Evolutionary conservation across 2,329 filamentous ascomycete species (phyloP).

Genomic region (Fusarium irregulare): DNA sequence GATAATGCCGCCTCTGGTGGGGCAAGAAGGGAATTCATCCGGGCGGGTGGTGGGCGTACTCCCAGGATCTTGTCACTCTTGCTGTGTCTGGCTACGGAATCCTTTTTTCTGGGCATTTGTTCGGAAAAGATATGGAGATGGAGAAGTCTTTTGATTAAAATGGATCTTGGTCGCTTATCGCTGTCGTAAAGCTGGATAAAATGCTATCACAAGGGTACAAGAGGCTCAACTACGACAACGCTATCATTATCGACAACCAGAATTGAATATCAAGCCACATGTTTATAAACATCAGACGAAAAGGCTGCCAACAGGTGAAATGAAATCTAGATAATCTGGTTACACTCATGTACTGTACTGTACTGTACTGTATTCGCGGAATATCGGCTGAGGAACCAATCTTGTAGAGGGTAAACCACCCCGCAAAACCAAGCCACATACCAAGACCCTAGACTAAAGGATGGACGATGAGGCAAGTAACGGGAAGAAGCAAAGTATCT

Average conservation of each 20-base stretch:
- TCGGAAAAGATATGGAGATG: background rate
- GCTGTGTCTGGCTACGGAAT: background rate
- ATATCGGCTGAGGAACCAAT: constrained; percentile 19
- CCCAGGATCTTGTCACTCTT: background rate
- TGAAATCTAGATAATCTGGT: background rate
- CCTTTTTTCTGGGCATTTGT: background rate
- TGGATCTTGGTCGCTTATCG: constrained; percentile 32
- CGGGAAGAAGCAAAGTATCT: constrained; percentile 24
- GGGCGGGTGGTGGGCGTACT: constrained; percentile 37
- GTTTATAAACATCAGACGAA: background rate
- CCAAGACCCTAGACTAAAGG: background rate
- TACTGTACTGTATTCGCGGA: background rate
- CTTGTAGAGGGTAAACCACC: constrained; percentile 22
- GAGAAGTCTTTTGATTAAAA: constrained; percentile 5
- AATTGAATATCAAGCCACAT: background rate
- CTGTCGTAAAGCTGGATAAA: background rate
- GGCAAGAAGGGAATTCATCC: constrained; percentile 43
- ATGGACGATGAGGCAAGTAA: background rate
- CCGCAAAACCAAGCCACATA: constrained; percentile 26
- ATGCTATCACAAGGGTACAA: background rate
- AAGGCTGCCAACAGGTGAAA: background rate
- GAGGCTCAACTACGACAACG: background rate
- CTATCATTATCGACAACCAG: constrained; percentile 3
- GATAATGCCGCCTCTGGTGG: constrained; percentile 42
- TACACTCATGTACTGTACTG: background rate